Base-by-base conservation (phyloP, 768 basidiomycete species). In the Tylopilus balloui region DNA sequence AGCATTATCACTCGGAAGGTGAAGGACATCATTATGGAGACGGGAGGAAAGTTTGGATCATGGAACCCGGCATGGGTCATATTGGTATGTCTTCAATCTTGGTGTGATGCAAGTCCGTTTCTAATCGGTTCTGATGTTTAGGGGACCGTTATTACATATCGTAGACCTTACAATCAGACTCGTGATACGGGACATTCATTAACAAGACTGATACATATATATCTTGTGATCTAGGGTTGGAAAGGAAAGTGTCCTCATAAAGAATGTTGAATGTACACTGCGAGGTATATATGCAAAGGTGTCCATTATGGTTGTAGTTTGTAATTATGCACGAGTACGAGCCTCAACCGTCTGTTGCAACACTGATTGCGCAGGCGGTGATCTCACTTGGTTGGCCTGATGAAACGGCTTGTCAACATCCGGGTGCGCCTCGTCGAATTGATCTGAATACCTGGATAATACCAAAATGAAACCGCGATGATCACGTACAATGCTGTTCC, bases 61-160 rank as follows among this genome's bases (percentile, higher is more conserved):
- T 92, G 72, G 80, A 88, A 54, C 91, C 91, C 25, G 91, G 91
- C 12, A 84, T 93, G 80, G 91, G 91, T 1, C 87, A 90, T 47
- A 91, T 92, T 44, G 90, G 90, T 86, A 52, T 37, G 77, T 45
- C 36, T 21, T 21, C 17, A 19, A 29, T 34, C 37, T 32, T 17
- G 29, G 17, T 6, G 12, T 34, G 25, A 40, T 17, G 3, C 24
- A 12, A 9, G 10, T 14, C 5, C 25, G 15, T 7, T 21, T 39
- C 45, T 55, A 2, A 63, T 34, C 5, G 12, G 3, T 9, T 28
- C 11, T 11, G 7, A 17, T 37, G 4, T 41, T 28, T 36, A 74
- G 73, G 72, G 23, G 73, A 74, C 55, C 72, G 73, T 23, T 74
- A 74, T 55, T 74, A 73, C 52, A 42, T 74, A 34, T 61, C n/a